Evolutionary conservation across 305 asterid genomes (phyloP).

Genomic region (Solanum aculeatissimum): DNA sequence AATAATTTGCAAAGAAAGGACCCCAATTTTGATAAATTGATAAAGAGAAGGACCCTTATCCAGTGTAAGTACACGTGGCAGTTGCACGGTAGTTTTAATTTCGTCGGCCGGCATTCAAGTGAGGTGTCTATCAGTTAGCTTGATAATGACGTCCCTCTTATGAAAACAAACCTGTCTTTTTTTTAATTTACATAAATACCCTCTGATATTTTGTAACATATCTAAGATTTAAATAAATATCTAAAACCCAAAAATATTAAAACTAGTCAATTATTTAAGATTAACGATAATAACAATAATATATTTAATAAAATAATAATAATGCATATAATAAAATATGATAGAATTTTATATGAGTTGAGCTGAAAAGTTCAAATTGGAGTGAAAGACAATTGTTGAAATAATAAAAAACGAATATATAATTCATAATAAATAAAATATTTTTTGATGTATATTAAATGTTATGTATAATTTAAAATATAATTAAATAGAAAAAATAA

Average conservation of each 20-base stretch:
- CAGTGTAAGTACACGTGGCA: conserved; percentile 29
- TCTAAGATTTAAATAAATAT: background rate
- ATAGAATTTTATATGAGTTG: background rate
- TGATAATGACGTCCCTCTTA: conserved; percentile 7
- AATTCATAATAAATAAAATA: too few species aligned
- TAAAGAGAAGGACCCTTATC: conserved; percentile 24
- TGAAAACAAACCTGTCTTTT: background rate
- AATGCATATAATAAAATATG: background rate
- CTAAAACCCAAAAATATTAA: too few species aligned
- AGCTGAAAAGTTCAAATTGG: background rate
- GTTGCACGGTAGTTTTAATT: background rate
- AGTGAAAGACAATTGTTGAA: background rate
- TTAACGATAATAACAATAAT: background rate
- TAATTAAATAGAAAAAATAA: too few species aligned
- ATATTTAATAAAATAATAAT: too few species aligned
- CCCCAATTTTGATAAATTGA: background rate
- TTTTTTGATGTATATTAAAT: too few species aligned
- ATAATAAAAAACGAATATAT: background rate
- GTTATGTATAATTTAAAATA: too few species aligned
- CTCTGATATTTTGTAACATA: background rate
- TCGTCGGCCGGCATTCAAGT: conserved; percentile 22
- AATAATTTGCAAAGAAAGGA: background rate
- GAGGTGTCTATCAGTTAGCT: background rate
- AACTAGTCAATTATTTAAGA: background rate
- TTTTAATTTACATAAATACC: conserved; percentile 12